These are phyloP conservation scores for Aegilops sharonensis DNA, from an alignment of 176 grass and related monocot species.

Conservation along the genomic window DNA sequence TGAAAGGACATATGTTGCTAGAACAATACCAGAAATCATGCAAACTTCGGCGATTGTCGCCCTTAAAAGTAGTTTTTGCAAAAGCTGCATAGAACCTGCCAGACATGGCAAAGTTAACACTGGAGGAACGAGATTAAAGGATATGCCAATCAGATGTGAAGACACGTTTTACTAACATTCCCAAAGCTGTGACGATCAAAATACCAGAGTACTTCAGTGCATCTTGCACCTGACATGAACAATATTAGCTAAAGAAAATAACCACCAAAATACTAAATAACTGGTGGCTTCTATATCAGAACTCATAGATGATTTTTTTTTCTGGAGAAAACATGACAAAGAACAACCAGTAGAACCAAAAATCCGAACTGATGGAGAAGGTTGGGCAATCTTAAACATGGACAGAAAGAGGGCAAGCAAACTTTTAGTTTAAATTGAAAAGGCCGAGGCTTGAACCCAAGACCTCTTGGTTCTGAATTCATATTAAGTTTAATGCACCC, in stretches of 20 bases:
- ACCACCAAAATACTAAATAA: constrained; percentile 5
- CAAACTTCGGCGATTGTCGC: constrained; percentile 79
- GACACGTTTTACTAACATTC: constrained; percentile 77
- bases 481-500: no score
- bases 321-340: neutral
- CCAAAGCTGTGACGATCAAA: constrained; percentile 88
- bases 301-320: neutral
- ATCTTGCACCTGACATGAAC: constrained; percentile 71
- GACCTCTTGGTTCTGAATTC: no score
- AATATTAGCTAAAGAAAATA: constrained; percentile 22
- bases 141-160: constrained; percentile 18
- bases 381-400: no score
- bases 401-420: no score
- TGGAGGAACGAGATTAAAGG: constrained; percentile 4
- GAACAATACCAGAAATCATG: constrained; percentile 86
- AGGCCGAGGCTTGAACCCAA: no score
- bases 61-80: constrained; percentile 95
- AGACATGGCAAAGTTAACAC: constrained; percentile 29
- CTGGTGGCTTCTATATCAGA: neutral
- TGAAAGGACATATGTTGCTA: constrained; percentile 10
- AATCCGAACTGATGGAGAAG: no score
- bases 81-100: constrained; percentile 94
- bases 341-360: neutral
- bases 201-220: constrained; percentile 76
- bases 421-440: no score